Percentiles rank a stretch among this genome's conserved stretches.
These are phyloP conservation scores for Polyporus tsugae DNA, from an alignment of 1,284 basidiomycete species.

Conservation along the genomic window DNA sequence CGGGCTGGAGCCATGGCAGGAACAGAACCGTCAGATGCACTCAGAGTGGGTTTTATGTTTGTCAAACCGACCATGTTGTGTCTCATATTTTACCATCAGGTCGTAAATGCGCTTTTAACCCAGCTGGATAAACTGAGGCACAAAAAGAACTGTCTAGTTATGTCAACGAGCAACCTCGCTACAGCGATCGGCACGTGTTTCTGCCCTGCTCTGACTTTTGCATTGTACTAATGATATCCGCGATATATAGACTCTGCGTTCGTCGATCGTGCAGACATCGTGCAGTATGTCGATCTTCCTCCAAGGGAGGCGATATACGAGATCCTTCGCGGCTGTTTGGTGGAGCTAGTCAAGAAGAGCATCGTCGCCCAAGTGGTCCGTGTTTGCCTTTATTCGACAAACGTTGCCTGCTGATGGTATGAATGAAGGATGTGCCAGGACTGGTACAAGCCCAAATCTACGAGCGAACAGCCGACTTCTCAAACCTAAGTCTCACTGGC, in stretches of 20 bases:
- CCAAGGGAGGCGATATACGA: conserved; percentile 92
- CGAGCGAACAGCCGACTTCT: conserved; percentile 49
- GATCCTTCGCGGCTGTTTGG: conserved; percentile 87
- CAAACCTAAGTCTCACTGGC: conserved; percentile 25
- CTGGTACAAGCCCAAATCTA: conserved; percentile 67
- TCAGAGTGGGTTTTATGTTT: conserved; percentile 66
- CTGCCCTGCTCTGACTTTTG: neutral
- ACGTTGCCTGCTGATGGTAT: neutral
- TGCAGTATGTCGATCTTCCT: conserved; percentile 94
- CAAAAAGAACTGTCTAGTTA: conserved; percentile 92
- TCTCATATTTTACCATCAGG: conserved; percentile 54
- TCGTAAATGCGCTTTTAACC: conserved; percentile 97
- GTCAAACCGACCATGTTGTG: neutral
- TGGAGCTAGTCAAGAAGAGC: conserved; percentile 80
- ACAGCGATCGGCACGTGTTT: conserved; percentile 87
- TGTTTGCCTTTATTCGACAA: conserved; percentile 16
- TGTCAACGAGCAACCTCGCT: conserved; percentile 96
- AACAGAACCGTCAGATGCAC: conserved; percentile 95
- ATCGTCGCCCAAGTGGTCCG: conserved; percentile 71
- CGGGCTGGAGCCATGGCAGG: conserved; percentile 94
- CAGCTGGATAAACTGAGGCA: conserved; percentile 96
- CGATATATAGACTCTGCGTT: conserved; percentile 84
- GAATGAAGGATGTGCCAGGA: conserved; percentile 65
- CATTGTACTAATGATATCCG: conserved; percentile 7
- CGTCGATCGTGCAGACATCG: conserved; percentile 96